A percentile compares a stretch with the other conserved stretches of the same genome.
Evolutionary conservation across 768 basidiomycete species (phyloP).

Genomic region (Agaricus subrufescens): DNA sequence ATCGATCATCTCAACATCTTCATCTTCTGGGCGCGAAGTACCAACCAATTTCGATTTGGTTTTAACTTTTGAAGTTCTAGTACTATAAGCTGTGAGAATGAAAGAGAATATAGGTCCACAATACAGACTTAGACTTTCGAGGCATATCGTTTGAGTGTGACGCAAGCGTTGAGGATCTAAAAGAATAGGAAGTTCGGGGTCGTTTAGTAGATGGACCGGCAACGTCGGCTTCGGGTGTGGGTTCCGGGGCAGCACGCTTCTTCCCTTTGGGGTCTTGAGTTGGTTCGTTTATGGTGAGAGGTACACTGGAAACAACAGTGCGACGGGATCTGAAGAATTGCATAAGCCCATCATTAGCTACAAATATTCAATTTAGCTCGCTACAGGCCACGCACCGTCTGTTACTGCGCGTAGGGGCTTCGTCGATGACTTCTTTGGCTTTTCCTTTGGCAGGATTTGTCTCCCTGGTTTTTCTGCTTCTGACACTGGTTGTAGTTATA

Average conservation of each 20-base stretch:
- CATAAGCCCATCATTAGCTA: constrained; percentile 8
- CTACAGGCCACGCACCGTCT: constrained; percentile 53
- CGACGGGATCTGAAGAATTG: constrained; percentile 51
- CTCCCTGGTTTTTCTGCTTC: constrained; percentile 54
- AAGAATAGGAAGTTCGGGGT: constrained; percentile 59
- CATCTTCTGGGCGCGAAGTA: constrained; percentile 61
- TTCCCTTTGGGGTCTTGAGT: constrained; percentile 79
- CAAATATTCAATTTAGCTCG: constrained; percentile 24
- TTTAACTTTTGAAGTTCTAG: constrained; percentile 61
- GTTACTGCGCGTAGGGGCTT: constrained; percentile 39
- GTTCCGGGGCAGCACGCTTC: constrained; percentile 82
- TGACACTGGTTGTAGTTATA: constrained; percentile 30
- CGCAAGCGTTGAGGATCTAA: constrained; percentile 54
- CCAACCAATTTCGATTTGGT: constrained; percentile 60
- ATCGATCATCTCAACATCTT: constrained; percentile 77
- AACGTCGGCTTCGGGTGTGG: constrained; percentile 59
- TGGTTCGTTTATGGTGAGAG: constrained; percentile 74
- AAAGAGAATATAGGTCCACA: constrained; percentile 6
- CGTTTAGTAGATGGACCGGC: constrained; percentile 58
- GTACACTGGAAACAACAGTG: constrained; percentile 34
- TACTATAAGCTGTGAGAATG: constrained; percentile 11
- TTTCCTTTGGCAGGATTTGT: constrained; percentile 52
- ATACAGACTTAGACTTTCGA: constrained; percentile 62
- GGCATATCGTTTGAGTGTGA: constrained; percentile 56
- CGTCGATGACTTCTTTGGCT: constrained; percentile 54